These are phyloP conservation scores for Leccinum arenicola DNA, from an alignment of 768 basidiomycete species.

Conservation along the genomic window DNA sequence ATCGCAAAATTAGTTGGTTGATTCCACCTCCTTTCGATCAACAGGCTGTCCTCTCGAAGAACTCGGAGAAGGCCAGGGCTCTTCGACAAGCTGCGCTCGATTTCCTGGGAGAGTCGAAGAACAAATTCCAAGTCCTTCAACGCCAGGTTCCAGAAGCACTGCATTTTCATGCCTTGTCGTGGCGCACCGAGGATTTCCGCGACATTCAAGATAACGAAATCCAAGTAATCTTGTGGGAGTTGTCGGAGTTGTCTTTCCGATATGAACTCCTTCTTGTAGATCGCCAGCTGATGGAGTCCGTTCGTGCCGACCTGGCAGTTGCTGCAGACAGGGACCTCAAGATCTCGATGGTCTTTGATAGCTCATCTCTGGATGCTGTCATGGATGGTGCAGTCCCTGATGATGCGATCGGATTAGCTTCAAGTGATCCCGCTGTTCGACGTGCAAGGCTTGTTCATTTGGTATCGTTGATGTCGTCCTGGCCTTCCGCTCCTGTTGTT, in stretches of 20 bases:
- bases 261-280: background rate
- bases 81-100: background rate
- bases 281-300: background rate
- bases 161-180: background rate
- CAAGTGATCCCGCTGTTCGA: background rate
- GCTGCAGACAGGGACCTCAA: background rate
- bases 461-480: background rate
- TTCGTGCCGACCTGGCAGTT: background rate
- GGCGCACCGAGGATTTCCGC: background rate
- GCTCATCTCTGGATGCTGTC: background rate
- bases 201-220: background rate
- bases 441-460: background rate
- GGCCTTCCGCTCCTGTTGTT: background rate
- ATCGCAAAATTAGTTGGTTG: background rate
- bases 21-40: background rate
- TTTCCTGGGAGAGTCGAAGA: background rate
- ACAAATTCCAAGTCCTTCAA: background rate
- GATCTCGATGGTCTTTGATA: no score
- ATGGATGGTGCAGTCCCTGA: background rate
- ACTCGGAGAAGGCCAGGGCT: background rate
- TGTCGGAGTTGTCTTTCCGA: background rate
- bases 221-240: background rate
- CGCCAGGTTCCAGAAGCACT: background rate
- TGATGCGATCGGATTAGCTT: background rate
- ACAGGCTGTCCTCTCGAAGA: background rate